phyloP scores from a whole-genome alignment of 208 protist genomes.

The Willaertia magna region DNA sequence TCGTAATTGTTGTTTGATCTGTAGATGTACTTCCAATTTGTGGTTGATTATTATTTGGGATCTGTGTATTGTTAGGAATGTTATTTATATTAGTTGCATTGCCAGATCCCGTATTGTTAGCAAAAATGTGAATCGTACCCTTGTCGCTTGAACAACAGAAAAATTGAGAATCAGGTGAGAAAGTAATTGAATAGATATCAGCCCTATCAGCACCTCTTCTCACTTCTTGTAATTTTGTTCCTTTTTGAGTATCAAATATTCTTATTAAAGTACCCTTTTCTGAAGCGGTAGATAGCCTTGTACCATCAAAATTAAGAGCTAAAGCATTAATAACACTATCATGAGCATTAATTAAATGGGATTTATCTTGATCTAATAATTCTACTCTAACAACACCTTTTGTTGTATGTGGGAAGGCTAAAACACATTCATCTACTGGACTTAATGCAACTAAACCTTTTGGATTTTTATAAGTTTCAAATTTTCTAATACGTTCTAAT shows the following conservation, averaged over 20 bases:
- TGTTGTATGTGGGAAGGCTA: conserved; percentile 10
- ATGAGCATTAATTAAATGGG: conserved; percentile 43
- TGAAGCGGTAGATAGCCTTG: conserved; percentile 60
- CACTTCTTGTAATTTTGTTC: conserved; percentile 3
- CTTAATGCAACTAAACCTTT: conserved; percentile 35
- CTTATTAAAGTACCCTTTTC: conserved; percentile 39
- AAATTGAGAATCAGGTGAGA: conserved; percentile 8
- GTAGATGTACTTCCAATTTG: background rate
- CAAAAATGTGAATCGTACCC: conserved; percentile 15
- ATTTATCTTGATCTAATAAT: background rate
- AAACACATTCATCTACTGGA: background rate
- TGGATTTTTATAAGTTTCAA: conserved; percentile 64
- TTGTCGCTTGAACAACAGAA: background rate
- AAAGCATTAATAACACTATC: conserved; percentile 51
- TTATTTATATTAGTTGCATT: background rate
- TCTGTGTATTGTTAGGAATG: no score
- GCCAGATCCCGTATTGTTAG: background rate
- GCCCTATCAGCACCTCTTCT: conserved; percentile 9
- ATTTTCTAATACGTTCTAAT: conserved; percentile 54
- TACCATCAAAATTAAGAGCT: conserved; percentile 62
- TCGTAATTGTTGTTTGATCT: background rate
- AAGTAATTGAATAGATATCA: conserved; percentile 1
- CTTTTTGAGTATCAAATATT: conserved; percentile 3
- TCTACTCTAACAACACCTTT: conserved; percentile 19
- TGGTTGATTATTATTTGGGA: background rate